These are phyloP conservation scores for Rubia tinctorum DNA, from an alignment of 305 asterid genomes.

Conservation along the genomic window DNA sequence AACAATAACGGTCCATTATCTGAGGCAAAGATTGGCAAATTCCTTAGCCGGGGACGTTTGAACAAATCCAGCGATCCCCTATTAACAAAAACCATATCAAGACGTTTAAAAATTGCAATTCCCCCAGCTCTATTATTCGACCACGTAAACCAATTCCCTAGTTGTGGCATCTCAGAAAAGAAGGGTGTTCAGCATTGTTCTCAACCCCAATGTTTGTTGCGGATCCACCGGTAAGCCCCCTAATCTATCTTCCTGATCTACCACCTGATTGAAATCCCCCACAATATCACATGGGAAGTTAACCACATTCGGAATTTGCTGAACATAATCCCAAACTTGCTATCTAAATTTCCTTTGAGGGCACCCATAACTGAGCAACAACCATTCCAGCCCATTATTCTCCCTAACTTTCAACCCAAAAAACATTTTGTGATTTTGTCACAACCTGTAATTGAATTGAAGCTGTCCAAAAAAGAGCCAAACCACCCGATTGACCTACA, in stretches of 20 bases:
- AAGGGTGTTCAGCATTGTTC: not conserved
- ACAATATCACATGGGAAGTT: not conserved
- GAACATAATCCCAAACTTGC: not conserved
- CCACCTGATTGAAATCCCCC: not conserved
- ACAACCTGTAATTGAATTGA: not conserved
- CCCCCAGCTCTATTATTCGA: not conserved
- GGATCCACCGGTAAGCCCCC: not conserved
- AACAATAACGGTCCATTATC: not conserved
- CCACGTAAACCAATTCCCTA: not conserved
- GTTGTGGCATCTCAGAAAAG: not conserved
- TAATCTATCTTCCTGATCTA: not conserved
- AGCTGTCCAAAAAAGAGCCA: not conserved
- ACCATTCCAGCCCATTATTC: not conserved
- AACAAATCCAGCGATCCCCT: not conserved
- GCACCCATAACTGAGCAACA: not conserved
- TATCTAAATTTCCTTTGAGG: not conserved
- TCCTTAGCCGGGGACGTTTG: not conserved
- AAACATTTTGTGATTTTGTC: not conserved
- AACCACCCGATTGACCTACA: not conserved
- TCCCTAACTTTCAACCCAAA: not conserved
- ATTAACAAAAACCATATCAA: not conserved
- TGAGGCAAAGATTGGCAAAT: not conserved
- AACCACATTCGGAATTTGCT: not conserved
- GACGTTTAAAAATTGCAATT: not conserved
- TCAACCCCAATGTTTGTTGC: not conserved